Evolutionary conservation across 108 stramenopile genomes (phyloP).

Genomic region (Craspedostauros australis): DNA sequence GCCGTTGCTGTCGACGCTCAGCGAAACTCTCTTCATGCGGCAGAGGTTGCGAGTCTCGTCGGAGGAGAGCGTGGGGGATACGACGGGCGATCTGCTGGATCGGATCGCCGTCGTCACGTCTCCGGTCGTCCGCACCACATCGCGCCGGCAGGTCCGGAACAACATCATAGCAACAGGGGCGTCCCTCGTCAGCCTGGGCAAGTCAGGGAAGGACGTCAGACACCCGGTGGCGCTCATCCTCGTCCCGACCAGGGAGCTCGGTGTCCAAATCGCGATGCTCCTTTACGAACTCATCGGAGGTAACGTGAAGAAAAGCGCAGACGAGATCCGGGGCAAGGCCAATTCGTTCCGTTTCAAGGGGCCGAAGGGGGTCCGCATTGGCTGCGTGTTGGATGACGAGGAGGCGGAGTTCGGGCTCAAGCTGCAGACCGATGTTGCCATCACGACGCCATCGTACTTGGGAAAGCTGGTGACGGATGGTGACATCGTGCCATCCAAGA

Average conservation of each 20-base stretch:
- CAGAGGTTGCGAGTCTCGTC: slow-evolving; percentile 69
- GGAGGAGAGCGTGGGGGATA: slow-evolving; percentile 71
- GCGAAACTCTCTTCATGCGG: slow-evolving; percentile 66
- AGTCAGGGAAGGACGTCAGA: slow-evolving; percentile 66
- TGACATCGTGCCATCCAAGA: slow-evolving; percentile 63
- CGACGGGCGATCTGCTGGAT: slow-evolving; percentile 62
- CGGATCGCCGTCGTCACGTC: slow-evolving; percentile 62
- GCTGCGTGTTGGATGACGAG: slow-evolving; percentile 76
- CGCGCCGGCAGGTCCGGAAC: slow-evolving; percentile 36
- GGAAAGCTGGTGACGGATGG: slow-evolving; percentile 63
- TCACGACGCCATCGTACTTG: slow-evolving; percentile 70
- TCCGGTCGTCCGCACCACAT: slow-evolving; percentile 48
- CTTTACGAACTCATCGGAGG: slow-evolving; percentile 72
- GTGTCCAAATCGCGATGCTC: slow-evolving; percentile 75
- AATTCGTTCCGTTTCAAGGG: slow-evolving; percentile 82
- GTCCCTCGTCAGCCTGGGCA: slow-evolving; percentile 52
- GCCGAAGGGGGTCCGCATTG: slow-evolving; percentile 79
- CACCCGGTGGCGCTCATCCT: slow-evolving; percentile 84
- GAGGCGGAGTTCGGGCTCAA: slow-evolving; percentile 72
- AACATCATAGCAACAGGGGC: slow-evolving; percentile 47
- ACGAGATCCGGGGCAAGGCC: slow-evolving; percentile 39
- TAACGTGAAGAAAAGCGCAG: slow-evolving; percentile 40
- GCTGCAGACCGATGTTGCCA: slow-evolving; percentile 81
- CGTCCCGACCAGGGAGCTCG: slow-evolving; percentile 89
- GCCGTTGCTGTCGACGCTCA: slow-evolving; percentile 65